phyloP scores from a whole-genome alignment of 768 basidiomycete species.

The Rickenella mellea region DNA sequence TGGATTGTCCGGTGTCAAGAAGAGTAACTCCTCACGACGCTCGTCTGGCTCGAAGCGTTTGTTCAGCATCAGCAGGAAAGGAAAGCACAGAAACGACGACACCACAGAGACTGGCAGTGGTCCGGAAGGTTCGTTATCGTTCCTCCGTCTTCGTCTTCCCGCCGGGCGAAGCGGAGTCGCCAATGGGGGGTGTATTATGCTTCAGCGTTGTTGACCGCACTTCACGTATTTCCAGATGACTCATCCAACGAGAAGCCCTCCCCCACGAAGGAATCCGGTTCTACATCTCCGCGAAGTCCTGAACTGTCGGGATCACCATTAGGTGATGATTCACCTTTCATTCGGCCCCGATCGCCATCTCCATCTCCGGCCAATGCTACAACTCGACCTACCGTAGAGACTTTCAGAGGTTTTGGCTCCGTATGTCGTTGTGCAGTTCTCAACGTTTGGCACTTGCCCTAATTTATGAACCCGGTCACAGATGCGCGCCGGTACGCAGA shows the following conservation, averaged over 20 bases:
- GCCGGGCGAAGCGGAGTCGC: too few relatives aligned
- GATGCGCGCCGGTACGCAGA: slow-evolving; percentile 86
- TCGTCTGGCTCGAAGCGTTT: slow-evolving; percentile 35
- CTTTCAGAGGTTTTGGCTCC: slow-evolving; percentile 63
- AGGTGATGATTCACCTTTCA: slow-evolving; percentile 55
- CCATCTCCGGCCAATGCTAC: slow-evolving; percentile 18
- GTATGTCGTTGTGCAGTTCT: slow-evolving; percentile 30
- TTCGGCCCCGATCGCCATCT: slow-evolving; percentile 63
- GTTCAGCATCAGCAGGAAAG: slow-evolving; percentile 47
- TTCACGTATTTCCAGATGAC: slow-evolving; percentile 11
- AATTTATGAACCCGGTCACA: slow-evolving; percentile 20
- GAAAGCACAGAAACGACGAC: slow-evolving; percentile 39
- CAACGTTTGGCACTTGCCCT: not conserved
- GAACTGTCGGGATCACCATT: slow-evolving; percentile 8
- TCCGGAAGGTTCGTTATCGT: too few relatives aligned
- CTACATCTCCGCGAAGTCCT: slow-evolving; percentile 18
- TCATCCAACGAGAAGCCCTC: slow-evolving; percentile 19
- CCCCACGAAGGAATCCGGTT: slow-evolving; percentile 23
- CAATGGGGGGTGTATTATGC: too few relatives aligned
- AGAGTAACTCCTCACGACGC: slow-evolving; percentile 23
- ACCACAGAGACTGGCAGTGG: slow-evolving; percentile 28
- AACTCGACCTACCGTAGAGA: slow-evolving; percentile 34
- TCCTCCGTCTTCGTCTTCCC: too few relatives aligned
- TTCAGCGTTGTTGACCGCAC: not conserved
- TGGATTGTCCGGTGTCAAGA: slow-evolving; percentile 23